Base-by-base conservation (phyloP, 805 yeast species). In the Myxozyma mucilagina region DNA sequence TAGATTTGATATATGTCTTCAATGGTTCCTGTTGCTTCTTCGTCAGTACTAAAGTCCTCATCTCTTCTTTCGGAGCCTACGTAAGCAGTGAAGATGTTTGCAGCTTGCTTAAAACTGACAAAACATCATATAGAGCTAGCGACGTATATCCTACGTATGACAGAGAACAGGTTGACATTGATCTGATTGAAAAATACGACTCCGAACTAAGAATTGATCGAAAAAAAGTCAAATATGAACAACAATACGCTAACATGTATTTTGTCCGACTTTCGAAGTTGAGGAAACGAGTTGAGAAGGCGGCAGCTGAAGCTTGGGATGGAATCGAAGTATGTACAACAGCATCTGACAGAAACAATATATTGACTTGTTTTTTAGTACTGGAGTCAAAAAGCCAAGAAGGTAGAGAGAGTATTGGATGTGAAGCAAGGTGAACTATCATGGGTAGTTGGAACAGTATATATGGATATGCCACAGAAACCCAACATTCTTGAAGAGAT, bases 381-480 rank as follows among this genome's bases (percentile, higher is more conserved):
- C 13, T 32, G 57, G 41, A 70, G 64, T 29, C 82, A 70, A 69
- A 75, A 75, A 44, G 81, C 75, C 64, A 78, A 73, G 66, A 78
- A 69, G 64, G 77, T 72, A 51, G 76, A 73, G 69, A 84, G 78
- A 72, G 82, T 84, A 1, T 74, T 90, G 60, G 96, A 90, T 68
- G 83, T 90, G 8, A 74, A 76, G 10, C 79, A 81, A 36, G 83
- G 85, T 60, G 79, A 82, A 61, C 80, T 87, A 18, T 82, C 89
- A 64, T 94, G 93, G 93, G 85, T 90, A 11, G 79, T 87, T 31
- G 99, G 99, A 1, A 90, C 97, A 0, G 80, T 92, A 0, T 90
- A 87, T 69, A 82, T 89, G 68, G 97, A 92, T 63, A 81, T 90
- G 86, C 85, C 84, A 69, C 84, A 84, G 70, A 94, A 94, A 71